Evolutionary conservation across 75 land plant genomes (phyloP), one percentile per base, ranked within the genome.

Genomic region (Pinus albicaulis): DNA sequence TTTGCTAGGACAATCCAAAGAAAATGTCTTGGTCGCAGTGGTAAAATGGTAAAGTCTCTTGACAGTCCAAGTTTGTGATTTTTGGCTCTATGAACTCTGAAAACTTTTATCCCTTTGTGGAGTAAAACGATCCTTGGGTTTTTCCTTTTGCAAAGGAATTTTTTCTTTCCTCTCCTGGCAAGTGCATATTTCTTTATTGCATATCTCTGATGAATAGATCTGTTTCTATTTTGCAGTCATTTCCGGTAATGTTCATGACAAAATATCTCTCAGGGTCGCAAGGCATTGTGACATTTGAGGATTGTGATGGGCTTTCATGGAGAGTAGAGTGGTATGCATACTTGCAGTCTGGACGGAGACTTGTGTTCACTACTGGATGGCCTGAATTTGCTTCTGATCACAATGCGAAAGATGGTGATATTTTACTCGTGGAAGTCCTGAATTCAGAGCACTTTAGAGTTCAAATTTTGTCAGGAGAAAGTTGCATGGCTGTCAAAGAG

Each of bases 301-400:
- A 75, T 34, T 31, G 57, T n/a, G 79, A 62, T 55, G 71, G 81
- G 31, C 6, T 62, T 34, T 17, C 13, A 3, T 80, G 81, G 81
- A 55, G n/a, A 19, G 70, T 80, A 38, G 69, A 74, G 23, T 80
- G 81, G 81, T 31, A 26, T 55, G 81, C 81, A 23, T 80, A 75
- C 48, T 57, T 74, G 78, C 81, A 80, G 26, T 80, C 81, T 76
- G 81, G 81, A 24, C 44, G 81, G 8, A 80, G 81, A 64, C 78
- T 80, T 80, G 58, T 77, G 34, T 75, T 80, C 23, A 75, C 81
- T 48, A 59, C 52, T 76, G 81, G 81, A 55, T 80, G 81, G 81
- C 71, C 81, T 55, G 70, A 71, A 52, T 80, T 80, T 65, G 81
- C 74, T 48, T 44, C 76, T 22, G 44, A 62, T 60, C 78, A 80